These are phyloP conservation scores for Euphorbia schlechtendalii DNA, from an alignment of 441 rosid species.

Conservation along the genomic window DNA sequence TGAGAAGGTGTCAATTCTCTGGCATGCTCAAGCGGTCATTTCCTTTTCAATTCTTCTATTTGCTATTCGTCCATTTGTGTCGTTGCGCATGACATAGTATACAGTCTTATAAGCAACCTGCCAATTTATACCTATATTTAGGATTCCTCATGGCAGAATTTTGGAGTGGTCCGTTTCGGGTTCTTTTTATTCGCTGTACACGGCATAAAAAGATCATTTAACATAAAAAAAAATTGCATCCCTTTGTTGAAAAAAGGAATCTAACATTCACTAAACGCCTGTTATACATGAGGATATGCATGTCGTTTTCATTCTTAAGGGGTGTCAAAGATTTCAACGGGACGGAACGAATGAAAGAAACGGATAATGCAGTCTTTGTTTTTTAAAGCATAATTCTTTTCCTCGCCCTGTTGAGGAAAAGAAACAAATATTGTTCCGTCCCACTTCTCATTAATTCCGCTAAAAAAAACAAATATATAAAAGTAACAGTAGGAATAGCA, in stretches of 20 bases:
- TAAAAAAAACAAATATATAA: no score
- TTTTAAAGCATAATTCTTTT: no score
- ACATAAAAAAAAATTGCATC: neutral
- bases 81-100: neutral
- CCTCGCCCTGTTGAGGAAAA: neutral
- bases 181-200: neutral
- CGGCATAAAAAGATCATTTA: neutral
- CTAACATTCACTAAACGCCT: neutral
- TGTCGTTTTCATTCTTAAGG: neutral
- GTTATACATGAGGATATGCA: no score
- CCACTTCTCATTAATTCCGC: no score
- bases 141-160: neutral
- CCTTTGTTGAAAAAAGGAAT: no score
- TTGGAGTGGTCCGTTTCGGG: neutral
- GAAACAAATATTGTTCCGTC: no score
- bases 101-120: neutral
- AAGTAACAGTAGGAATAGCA: neutral
- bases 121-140: slow-evolving; percentile 6
- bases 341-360: neutral
- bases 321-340: neutral
- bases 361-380: neutral
- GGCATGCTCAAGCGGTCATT: slow-evolving; percentile 10
- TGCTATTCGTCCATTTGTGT: slow-evolving; percentile 3
- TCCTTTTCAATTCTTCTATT: neutral
- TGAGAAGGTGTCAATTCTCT: no score